phyloP scores from a whole-genome alignment of 768 basidiomycete genomes.

The Tulasnella sp. region DNA sequence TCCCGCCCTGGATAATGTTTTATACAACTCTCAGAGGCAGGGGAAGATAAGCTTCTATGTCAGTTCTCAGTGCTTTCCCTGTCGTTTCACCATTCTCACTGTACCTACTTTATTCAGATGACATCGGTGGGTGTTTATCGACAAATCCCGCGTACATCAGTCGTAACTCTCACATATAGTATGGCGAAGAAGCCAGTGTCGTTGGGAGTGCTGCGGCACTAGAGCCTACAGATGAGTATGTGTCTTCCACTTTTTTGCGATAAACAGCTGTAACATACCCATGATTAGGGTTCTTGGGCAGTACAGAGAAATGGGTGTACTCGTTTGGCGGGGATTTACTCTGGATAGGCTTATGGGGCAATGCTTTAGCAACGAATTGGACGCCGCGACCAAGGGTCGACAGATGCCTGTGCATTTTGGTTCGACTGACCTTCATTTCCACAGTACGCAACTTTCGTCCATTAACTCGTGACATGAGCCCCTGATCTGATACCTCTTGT shows the following conservation, averaged over 20 bases:
- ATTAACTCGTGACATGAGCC: neutral
- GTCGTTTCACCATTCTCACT: neutral
- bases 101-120: constrained; percentile 39
- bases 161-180: constrained; percentile 29
- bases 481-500: neutral
- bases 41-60: constrained; percentile 89
- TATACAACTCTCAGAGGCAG: constrained; percentile 88
- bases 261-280: neutral
- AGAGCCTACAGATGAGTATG: constrained; percentile 73
- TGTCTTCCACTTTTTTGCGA: constrained; percentile 2
- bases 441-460: constrained; percentile 35
- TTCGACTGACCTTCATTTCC: constrained; percentile 71
- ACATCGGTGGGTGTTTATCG: constrained; percentile 50
- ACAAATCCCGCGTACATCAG: neutral
- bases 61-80: constrained; percentile 24
- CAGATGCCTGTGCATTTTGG: constrained; percentile 96
- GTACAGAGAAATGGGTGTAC: constrained; percentile 86
- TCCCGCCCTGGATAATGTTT: constrained; percentile 73
- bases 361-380: constrained; percentile 73
- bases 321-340: constrained; percentile 76
- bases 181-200: constrained; percentile 86
- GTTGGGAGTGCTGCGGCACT: constrained; percentile 83
- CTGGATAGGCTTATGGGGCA: constrained; percentile 79
- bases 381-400: constrained; percentile 67
- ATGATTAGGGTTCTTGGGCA: constrained; percentile 67